phyloP scores from a whole-genome alignment of 2,329 filamentous ascomycete genomes.

The Rhinocladiella similis region DNA sequence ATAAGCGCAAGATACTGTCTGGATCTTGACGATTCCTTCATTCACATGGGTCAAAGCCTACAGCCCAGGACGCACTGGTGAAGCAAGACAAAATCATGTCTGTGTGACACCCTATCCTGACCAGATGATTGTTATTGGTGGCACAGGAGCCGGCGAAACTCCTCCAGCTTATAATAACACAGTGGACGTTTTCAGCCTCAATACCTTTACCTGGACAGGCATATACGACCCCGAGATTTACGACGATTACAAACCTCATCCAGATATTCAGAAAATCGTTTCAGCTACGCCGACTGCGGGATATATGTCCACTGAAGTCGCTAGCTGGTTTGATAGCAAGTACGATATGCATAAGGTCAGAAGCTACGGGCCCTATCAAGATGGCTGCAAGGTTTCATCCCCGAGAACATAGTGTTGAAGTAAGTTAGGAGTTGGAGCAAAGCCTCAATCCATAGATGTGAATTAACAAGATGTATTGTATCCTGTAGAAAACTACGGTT shows the following conservation, averaged over 20 bases:
- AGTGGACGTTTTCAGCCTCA: constrained; percentile 50
- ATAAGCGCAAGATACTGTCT: constrained; percentile 33
- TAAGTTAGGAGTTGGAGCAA: too few relatives aligned
- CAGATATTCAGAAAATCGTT: constrained; percentile 31
- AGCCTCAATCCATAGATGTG: too few relatives aligned
- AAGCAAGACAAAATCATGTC: constrained; percentile 30
- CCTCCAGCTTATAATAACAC: neutral
- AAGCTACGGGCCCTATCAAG: constrained; percentile 57
- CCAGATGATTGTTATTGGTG: constrained; percentile 42
- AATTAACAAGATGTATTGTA: too few relatives aligned
- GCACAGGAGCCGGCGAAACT: constrained; percentile 13
- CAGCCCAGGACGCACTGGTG: constrained; percentile 25
- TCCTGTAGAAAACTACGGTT: too few relatives aligned
- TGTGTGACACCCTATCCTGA: constrained; percentile 49
- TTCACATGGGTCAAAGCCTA: too few relatives aligned
- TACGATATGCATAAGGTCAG: constrained; percentile 57
- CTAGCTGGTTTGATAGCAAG: constrained; percentile 55
- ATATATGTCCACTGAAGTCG: constrained; percentile 32
- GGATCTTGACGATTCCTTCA: constrained; percentile 30
- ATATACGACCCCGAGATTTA: constrained; percentile 32
- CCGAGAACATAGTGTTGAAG: too few relatives aligned
- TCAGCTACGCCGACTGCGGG: constrained; percentile 30
- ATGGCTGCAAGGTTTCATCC: too few relatives aligned
- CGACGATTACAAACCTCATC: constrained; percentile 30
- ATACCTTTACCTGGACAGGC: constrained; percentile 34